phyloP scores from a whole-genome alignment of 2,329 filamentous ascomycete genomes.

The Pseudogymnoascus sp. region DNA sequence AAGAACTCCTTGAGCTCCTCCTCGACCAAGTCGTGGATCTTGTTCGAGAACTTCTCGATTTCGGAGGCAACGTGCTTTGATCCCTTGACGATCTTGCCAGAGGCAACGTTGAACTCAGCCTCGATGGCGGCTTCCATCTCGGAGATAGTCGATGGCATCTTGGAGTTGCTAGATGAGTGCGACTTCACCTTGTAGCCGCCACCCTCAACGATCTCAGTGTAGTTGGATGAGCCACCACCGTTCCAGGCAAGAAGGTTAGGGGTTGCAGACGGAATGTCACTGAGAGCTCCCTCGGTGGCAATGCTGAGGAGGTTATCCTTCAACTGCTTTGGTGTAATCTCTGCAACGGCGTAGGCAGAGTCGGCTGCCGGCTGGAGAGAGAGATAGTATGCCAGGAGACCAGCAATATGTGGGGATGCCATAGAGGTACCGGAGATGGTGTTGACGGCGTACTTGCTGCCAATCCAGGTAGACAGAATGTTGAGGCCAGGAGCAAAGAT shows the following conservation, averaged over 20 bases:
- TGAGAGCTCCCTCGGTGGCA: constrained; percentile 69
- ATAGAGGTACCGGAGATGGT: constrained; percentile 99
- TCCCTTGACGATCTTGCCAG: constrained; percentile 48
- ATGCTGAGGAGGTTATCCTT: constrained; percentile 83
- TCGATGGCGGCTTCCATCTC: constrained; percentile 54
- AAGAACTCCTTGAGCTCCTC: constrained; percentile 55
- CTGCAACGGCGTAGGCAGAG: constrained; percentile 83
- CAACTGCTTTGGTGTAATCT: constrained; percentile 87
- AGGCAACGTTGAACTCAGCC: constrained; percentile 48
- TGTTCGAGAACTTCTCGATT: constrained; percentile 54
- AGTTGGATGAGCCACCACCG: constrained; percentile 91
- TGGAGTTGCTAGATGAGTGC: constrained; percentile 35
- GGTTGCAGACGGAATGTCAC: constrained; percentile 77
- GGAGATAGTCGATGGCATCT: constrained; percentile 46
- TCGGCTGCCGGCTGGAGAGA: constrained; percentile 87
- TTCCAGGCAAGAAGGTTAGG: constrained; percentile 98
- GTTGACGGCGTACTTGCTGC: constrained; percentile 92
- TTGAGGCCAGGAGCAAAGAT: constrained; percentile 97
- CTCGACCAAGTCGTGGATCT: constrained; percentile 55
- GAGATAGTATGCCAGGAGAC: constrained; percentile 95
- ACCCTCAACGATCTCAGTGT: constrained; percentile 67
- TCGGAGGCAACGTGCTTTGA: constrained; percentile 46
- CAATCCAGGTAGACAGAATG: constrained; percentile 98
- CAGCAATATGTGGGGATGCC: constrained; percentile 94
- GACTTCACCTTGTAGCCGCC: constrained; percentile 59